These are phyloP conservation scores for Xylaria sp. DNA, from an alignment of 2,329 filamentous ascomycete species.

Conservation along the genomic window DNA sequence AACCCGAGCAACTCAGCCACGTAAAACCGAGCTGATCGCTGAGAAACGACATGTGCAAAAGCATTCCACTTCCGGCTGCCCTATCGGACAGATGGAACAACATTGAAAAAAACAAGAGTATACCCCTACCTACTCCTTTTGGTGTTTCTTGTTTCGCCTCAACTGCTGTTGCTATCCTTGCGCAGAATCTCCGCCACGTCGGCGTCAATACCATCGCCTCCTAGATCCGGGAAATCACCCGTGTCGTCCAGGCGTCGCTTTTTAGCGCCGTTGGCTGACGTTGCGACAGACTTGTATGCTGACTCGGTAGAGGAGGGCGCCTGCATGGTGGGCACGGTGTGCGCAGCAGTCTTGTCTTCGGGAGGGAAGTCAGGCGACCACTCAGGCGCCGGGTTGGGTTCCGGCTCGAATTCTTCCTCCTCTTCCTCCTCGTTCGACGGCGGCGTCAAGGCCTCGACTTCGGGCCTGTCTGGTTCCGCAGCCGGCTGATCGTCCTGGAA, in stretches of 20 bases:
- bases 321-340: slow-evolving; percentile 52
- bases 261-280: slow-evolving; percentile 64
- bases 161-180: slow-evolving; percentile 52
- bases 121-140: not conserved
- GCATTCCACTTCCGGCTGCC: not conserved
- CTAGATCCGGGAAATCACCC: slow-evolving; percentile 65
- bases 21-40: not conserved
- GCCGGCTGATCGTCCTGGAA: slow-evolving; percentile 59
- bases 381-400: slow-evolving; percentile 31
- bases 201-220: slow-evolving; percentile 64
- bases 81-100: not conserved
- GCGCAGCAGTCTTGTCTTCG: slow-evolving; percentile 42
- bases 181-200: slow-evolving; percentile 67
- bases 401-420: slow-evolving; percentile 34
- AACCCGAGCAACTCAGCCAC: not conserved
- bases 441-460: slow-evolving; percentile 89
- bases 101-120: not conserved
- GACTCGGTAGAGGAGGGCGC: slow-evolving; percentile 55
- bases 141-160: not conserved
- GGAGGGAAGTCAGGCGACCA: slow-evolving; percentile 42
- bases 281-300: slow-evolving; percentile 61
- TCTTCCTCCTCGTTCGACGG: slow-evolving; percentile 58
- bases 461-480: slow-evolving; percentile 76
- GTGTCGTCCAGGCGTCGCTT: slow-evolving; percentile 66
- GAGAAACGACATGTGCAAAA: not conserved